Evolutionary conservation across 129 eudicot genomes (phyloP).

Genomic region (Glebionis coronaria): DNA sequence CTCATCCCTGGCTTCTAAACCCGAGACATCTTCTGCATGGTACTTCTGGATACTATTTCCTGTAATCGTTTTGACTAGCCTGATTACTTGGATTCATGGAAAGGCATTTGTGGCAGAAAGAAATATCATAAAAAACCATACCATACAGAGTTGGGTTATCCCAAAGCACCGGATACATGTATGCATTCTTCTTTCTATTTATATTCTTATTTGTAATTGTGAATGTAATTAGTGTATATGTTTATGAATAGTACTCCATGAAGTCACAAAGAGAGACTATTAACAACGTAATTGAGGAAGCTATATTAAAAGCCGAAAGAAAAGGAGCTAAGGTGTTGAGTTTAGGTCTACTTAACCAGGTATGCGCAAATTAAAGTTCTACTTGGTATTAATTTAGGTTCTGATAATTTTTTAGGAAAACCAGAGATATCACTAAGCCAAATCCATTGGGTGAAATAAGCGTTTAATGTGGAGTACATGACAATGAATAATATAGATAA

Average conservation of each 20-base stretch:
- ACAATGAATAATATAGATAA: too few relatives aligned
- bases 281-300: conserved; percentile 57
- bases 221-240: conserved; percentile 7
- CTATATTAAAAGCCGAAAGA: conserved; percentile 62
- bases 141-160: conserved; percentile 48
- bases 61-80: conserved; percentile 29
- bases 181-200: background rate
- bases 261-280: conserved; percentile 50
- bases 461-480: too few relatives aligned
- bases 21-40: conserved; percentile 40
- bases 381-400: background rate
- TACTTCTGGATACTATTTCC: conserved; percentile 49
- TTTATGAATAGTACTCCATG: conserved; percentile 40
- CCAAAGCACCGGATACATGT: conserved; percentile 51
- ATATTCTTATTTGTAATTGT: background rate
- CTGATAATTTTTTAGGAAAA: too few relatives aligned
- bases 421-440: too few relatives aligned
- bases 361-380: background rate
- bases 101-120: conserved; percentile 47
- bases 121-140: conserved; percentile 41
- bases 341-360: conserved; percentile 75
- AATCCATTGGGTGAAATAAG: too few relatives aligned
- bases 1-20: conserved; percentile 59
- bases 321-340: conserved; percentile 55
- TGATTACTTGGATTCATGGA: conserved; percentile 28